Conservation (phyloP, 2,329 filamentous ascomycete species). For the Triangularia verruculosa region DNA sequence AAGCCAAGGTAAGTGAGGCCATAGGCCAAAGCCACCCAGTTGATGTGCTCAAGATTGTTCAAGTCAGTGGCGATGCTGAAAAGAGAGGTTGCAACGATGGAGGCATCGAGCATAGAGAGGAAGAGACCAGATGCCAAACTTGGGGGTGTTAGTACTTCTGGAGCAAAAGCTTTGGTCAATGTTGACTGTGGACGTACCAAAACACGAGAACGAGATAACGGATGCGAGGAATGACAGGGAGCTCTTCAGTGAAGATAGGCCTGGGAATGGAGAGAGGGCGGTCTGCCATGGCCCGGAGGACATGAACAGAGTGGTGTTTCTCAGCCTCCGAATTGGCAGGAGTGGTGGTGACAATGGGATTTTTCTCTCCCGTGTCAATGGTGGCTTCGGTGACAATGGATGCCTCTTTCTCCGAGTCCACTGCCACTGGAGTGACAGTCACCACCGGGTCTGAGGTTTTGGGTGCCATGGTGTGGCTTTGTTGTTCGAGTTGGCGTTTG, state of each 20-base stretch:
- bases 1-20: slow-evolving; percentile 56
- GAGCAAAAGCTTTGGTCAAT: not conserved
- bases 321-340: not conserved
- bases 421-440: not conserved
- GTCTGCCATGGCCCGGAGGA: not conserved
- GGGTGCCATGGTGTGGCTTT: not conserved
- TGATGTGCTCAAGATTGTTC: slow-evolving; percentile 42
- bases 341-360: not conserved
- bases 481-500: not conserved
- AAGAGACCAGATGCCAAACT: slow-evolving; percentile 46
- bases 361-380: not conserved
- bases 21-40: slow-evolving; percentile 56
- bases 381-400: not conserved
- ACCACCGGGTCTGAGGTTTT: not conserved
- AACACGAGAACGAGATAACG: not conserved
- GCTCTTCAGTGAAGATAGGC: not conserved
- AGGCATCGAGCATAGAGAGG: slow-evolving; percentile 57
- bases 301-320: not conserved
- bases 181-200: not conserved
- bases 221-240: not conserved
- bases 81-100: slow-evolving; percentile 58
- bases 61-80: slow-evolving; percentile 55
- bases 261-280: not conserved
- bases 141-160: not conserved
- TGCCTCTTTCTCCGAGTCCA: not conserved